Evolutionary conservation across 2,329 filamentous ascomycete species (phyloP), one percentile per base, ranked within the genome.

Genomic region (Colletotrichum tofieldiae): DNA sequence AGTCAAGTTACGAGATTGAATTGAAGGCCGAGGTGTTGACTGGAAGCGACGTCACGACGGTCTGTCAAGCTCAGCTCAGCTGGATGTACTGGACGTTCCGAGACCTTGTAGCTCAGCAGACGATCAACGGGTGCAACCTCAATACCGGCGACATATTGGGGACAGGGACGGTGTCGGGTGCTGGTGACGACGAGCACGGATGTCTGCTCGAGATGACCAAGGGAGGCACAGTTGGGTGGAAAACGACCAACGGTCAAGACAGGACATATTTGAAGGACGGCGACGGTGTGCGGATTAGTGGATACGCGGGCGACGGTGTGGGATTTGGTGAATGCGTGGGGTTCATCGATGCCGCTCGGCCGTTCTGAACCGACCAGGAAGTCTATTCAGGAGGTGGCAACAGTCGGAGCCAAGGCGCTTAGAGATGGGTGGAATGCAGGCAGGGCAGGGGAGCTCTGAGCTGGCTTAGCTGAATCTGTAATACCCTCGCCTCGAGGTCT

Each of bases 81-180:
- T 77, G 75, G 67, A 77, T 84, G 76, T 83, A 82, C 74, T 84
- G 82, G 82, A 82, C 79, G 0, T 77, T 83, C 59, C 77, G 81
- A 29, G 78, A 84, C 54, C 75, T 84, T 6, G 77, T 82, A 7
- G 79, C 81, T 1, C 82, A 82, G 68, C 79, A 82, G 61, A 82
- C 81, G 1, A 76, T 79, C 64, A 80, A 80, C 72, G 82, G 82
- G 1, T 81, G 81, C 68, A 78, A 76, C n/a, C 56, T 85, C 49
- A 78, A 78, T 39, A 81, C 81, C 0, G 84, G 84, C 0, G 84
- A 86, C 72, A 11, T 86, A 1, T 67, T 86, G 43, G 84, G 79
- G 0, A 85, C 83, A 0, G 85, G 84, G 0, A 86, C 84, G 0
- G 79, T 86, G 12, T 82, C 78, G 5, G 84, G 83, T 0, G 71